Conservation (phyloP, 2,329 filamentous ascomycete genomes). For the Trichoderma citrinoviride region DNA sequence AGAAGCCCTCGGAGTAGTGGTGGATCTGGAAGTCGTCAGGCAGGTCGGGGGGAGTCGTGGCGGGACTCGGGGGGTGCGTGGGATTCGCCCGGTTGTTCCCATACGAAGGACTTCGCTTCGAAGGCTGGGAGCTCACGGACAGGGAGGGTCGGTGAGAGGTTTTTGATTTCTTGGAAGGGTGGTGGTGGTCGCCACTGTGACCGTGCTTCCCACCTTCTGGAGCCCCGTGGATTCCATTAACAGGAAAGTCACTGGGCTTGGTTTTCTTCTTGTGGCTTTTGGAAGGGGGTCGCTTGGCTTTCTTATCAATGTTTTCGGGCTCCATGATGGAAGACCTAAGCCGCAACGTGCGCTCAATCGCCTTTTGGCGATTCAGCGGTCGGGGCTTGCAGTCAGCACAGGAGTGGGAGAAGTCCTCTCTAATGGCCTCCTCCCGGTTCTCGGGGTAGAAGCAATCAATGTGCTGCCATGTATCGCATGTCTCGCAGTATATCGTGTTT, state of each 20-base stretch:
- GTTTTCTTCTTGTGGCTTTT: constrained; percentile 88
- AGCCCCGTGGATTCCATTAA: constrained; percentile 64
- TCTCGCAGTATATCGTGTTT: constrained; percentile 94
- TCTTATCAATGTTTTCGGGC: constrained; percentile 61
- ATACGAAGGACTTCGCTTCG: constrained; percentile 63
- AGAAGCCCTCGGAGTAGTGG: constrained; percentile 72
- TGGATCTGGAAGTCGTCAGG: constrained; percentile 63
- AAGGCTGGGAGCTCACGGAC: constrained; percentile 67
- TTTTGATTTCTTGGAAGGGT: constrained; percentile 75
- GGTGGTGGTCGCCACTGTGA: constrained; percentile 46
- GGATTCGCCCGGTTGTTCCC: constrained; percentile 57
- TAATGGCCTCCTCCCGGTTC: constrained; percentile 68
- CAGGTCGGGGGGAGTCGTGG: constrained; percentile 68
- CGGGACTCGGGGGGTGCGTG: constrained; percentile 67
- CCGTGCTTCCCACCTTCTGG: constrained; percentile 53
- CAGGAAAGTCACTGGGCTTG: constrained; percentile 65
- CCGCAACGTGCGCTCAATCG: constrained; percentile 68
- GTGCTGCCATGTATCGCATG: constrained; percentile 97
- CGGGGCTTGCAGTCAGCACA: constrained; percentile 87
- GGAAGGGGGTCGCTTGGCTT: constrained; percentile 68
- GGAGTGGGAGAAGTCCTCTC: constrained; percentile 73
- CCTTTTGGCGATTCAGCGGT: constrained; percentile 67
- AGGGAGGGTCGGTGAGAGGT: constrained; percentile 75
- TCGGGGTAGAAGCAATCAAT: constrained; percentile 90
- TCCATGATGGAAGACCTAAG: constrained; percentile 45